Percentiles rank a stretch among this genome's conserved stretches.
phyloP scores from a whole-genome alignment of 1,139 yeast genomes.

The Candida neerlandica region DNA sequence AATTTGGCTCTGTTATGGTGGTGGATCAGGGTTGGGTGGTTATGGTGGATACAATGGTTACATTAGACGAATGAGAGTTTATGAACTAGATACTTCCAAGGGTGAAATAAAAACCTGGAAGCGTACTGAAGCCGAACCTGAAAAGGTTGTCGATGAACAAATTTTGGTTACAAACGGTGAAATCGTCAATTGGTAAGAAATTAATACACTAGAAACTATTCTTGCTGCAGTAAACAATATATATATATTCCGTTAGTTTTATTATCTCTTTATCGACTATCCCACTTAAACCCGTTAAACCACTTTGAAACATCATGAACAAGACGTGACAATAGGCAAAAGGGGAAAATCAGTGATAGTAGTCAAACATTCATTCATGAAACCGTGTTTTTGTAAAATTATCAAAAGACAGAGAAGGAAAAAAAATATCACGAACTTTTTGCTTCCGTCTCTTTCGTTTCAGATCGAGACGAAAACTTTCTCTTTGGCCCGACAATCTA shows the following conservation, averaged over 20 bases:
- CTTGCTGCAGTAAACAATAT: neutral
- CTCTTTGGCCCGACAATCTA: too few relatives aligned
- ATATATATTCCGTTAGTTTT: neutral
- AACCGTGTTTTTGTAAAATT: neutral
- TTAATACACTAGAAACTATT: neutral
- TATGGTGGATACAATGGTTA: slow-evolving; percentile 91
- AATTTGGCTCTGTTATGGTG: slow-evolving; percentile 91
- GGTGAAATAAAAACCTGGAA: slow-evolving; percentile 74
- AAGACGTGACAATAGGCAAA: neutral
- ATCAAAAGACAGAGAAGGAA: neutral
- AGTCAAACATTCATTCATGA: neutral
- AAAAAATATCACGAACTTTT: neutral
- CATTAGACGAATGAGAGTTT: slow-evolving; percentile 71
- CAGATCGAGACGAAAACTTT: too few relatives aligned
- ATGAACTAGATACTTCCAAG: slow-evolving; percentile 58
- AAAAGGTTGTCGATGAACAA: slow-evolving; percentile 56
- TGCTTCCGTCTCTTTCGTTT: too few relatives aligned
- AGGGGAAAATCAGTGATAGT: neutral
- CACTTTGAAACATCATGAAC: neutral
- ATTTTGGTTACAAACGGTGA: slow-evolving; percentile 54
- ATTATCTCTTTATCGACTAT: neutral
- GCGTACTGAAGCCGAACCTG: slow-evolving; percentile 58
- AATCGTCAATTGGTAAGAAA: slow-evolving; percentile 24
- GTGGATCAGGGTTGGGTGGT: slow-evolving; percentile 93
- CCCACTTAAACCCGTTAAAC: neutral